A percentile compares a stretch with the other conserved stretches of the same genome.
Conservation (phyloP, 2,329 filamentous ascomycete genomes). For the Tolypocladium pustulatum region DNA sequence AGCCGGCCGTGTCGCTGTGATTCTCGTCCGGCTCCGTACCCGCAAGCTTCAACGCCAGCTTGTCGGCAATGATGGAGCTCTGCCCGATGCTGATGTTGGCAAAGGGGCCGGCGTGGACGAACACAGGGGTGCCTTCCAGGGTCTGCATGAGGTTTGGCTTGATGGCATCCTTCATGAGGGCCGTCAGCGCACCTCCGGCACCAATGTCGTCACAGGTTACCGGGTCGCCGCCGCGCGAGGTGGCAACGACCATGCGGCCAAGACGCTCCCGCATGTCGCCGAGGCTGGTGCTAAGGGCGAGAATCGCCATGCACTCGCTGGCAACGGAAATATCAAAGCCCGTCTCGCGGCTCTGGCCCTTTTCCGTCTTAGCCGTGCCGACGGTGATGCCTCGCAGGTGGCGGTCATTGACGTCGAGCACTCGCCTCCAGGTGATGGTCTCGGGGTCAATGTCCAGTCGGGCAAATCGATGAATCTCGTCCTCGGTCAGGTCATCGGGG, state of each 20-base stretch:
- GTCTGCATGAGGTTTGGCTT: slow-evolving; percentile 99
- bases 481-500: slow-evolving; percentile 79
- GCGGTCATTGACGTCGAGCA: slow-evolving; percentile 94
- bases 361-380: slow-evolving; percentile 81
- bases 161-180: slow-evolving; percentile 95
- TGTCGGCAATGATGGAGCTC: slow-evolving; percentile 89
- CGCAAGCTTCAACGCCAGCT: slow-evolving; percentile 88
- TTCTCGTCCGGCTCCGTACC: slow-evolving; percentile 91
- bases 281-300: slow-evolving; percentile 82
- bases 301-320: slow-evolving; percentile 96
- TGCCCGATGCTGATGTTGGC: slow-evolving; percentile 98
- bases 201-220: slow-evolving; percentile 95
- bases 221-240: slow-evolving; percentile 73
- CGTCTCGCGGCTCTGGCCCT: slow-evolving; percentile 76
- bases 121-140: slow-evolving; percentile 90
- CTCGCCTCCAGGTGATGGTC: slow-evolving; percentile 94
- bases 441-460: slow-evolving; percentile 91
- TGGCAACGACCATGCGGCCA: slow-evolving; percentile 91
- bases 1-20: slow-evolving; percentile 71
- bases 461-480: slow-evolving; percentile 83
- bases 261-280: slow-evolving; percentile 86
- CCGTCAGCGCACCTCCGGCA: slow-evolving; percentile 81
- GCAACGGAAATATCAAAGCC: slow-evolving; percentile 97
- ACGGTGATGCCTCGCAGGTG: slow-evolving; percentile 84
- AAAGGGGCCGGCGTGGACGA: slow-evolving; percentile 95